A percentile compares a stretch with the other conserved stretches of the same genome.
Evolutionary conservation across 768 basidiomycete species (phyloP).

Genomic region (Cystofilobasidium ferigula): DNA sequence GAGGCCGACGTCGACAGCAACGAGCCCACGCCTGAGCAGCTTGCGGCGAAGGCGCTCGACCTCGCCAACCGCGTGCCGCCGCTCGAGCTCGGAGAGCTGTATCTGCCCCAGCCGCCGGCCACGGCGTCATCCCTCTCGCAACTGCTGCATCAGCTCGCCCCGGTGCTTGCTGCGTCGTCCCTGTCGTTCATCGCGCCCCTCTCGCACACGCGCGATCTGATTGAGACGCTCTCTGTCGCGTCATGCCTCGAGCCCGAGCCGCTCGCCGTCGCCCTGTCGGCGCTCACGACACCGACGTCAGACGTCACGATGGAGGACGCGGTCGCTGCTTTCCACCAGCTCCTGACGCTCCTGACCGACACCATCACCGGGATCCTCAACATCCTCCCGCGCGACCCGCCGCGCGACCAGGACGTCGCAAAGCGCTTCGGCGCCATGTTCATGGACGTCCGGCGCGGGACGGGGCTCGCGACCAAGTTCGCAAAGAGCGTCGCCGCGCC

Average conservation of each 20-base stretch:
- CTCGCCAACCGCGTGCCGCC: background rate
- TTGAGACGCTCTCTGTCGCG: background rate
- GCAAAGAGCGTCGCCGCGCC: background rate
- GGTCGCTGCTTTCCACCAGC: slow-evolving; percentile 77
- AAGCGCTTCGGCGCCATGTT: slow-evolving; percentile 20
- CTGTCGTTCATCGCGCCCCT: slow-evolving; percentile 63
- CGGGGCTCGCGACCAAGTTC: background rate
- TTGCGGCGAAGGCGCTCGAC: background rate
- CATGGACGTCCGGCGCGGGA: slow-evolving; percentile 4
- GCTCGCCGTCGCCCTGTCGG: slow-evolving; percentile 72
- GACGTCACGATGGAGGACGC: slow-evolving; percentile 83
- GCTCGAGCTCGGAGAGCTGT: background rate
- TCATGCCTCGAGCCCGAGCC: slow-evolving; percentile 32
- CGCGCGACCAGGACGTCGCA: slow-evolving; percentile 47
- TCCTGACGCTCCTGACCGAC: slow-evolving; percentile 76
- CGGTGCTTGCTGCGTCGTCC: slow-evolving; percentile 32
- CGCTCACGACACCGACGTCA: slow-evolving; percentile 72
- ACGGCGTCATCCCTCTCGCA: background rate
- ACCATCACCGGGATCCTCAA: slow-evolving; percentile 78
- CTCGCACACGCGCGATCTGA: slow-evolving; percentile 52
- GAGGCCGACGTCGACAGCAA: background rate
- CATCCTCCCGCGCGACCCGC: slow-evolving; percentile 73
- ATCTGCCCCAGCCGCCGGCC: background rate
- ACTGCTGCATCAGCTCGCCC: slow-evolving; percentile 2
- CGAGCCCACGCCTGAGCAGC: background rate